phyloP scores from a whole-genome alignment of 768 basidiomycete species.

The Tylopilus subfusipes region DNA sequence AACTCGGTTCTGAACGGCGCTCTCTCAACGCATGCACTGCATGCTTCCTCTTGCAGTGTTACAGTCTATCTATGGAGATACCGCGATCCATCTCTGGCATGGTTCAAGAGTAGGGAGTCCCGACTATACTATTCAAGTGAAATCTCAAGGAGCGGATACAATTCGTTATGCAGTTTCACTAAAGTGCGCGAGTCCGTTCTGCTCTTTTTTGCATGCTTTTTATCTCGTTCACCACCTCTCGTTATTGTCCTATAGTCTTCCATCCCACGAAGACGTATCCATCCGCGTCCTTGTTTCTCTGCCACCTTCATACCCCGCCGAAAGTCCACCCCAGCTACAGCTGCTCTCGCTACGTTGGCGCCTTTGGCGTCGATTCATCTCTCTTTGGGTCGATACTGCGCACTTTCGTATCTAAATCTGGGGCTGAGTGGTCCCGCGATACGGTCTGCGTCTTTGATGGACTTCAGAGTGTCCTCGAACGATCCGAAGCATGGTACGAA shows the following conservation, averaged over 20 bases:
- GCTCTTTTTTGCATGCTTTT: not conserved
- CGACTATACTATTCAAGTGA: conserved; percentile 1
- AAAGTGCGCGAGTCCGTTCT: conserved; percentile 46
- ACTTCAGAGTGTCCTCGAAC: conserved; percentile 68
- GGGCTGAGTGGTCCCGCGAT: conserved; percentile 73
- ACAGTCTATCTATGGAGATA: conserved; percentile 79
- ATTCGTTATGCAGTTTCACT: conserved; percentile 65
- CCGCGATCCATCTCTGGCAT: conserved; percentile 59
- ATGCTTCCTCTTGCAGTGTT: conserved; percentile 41
- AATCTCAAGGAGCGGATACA: conserved; percentile 27
- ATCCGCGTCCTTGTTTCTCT: conserved; percentile 58
- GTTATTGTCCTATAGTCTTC: conserved; percentile 47
- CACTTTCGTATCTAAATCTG: conserved; percentile 74
- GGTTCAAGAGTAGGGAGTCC: conserved; percentile 27
- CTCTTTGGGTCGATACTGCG: conserved; percentile 77
- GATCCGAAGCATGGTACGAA: conserved; percentile 66
- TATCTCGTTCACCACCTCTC: not conserved
- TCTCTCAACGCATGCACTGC: conserved; percentile 4
- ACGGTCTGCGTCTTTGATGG: conserved; percentile 86
- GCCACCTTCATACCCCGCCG: conserved; percentile 57
- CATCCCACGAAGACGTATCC: conserved; percentile 49
- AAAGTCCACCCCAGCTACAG: conserved; percentile 76
- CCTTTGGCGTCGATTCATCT: conserved; percentile 67
- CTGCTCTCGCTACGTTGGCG: conserved; percentile 80
- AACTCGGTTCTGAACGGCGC: not conserved